Conservation (phyloP, 2,329 filamentous ascomycete species). For the Aspergillus sp. region DNA sequence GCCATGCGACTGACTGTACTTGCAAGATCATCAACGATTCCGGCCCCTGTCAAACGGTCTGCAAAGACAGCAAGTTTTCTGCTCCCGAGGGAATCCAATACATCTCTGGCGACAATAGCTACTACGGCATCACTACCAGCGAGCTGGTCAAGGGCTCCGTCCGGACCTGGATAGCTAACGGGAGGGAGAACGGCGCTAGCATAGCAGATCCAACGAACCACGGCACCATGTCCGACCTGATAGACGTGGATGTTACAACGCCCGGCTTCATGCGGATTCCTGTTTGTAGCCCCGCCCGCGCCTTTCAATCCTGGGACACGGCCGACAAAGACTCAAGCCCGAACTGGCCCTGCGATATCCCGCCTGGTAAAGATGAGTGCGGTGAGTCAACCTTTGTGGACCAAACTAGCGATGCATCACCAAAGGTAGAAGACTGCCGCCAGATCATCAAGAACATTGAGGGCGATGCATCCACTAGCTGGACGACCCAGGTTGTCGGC, state of each 20-base stretch:
- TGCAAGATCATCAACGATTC: background rate
- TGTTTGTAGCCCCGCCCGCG: conserved; percentile 40
- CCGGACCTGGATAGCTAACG: conserved; percentile 28
- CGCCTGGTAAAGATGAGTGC: conserved; percentile 9
- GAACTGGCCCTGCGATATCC: conserved; percentile 19
- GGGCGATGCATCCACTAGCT: conserved; percentile 9
- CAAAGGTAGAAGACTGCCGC: conserved; percentile 16
- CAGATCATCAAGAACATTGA: conserved; percentile 22
- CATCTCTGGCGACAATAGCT: background rate
- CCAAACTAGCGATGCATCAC: conserved; percentile 29
- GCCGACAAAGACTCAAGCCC: conserved; percentile 18
- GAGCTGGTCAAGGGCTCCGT: conserved; percentile 13
- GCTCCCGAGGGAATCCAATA: conserved; percentile 3
- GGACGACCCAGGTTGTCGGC: conserved; percentile 11
- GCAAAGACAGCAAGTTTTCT: conserved; percentile 10
- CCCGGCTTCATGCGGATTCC: conserved; percentile 43
- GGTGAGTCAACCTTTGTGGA: conserved; percentile 14
- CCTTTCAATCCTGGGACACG: conserved; percentile 36
- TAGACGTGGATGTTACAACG: conserved; percentile 34
- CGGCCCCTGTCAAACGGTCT: conserved; percentile 1
- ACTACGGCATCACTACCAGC: conserved; percentile 4
- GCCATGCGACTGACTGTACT: conserved; percentile 21
- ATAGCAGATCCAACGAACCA: conserved; percentile 27
- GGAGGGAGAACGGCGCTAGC: conserved; percentile 33
- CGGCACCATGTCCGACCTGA: conserved; percentile 25